Percentiles rank a stretch among this genome's conserved stretches.
phyloP scores from a whole-genome alignment of 495 filamentous ascomycete genomes.

The Rostrohypoxylon terebratum region DNA sequence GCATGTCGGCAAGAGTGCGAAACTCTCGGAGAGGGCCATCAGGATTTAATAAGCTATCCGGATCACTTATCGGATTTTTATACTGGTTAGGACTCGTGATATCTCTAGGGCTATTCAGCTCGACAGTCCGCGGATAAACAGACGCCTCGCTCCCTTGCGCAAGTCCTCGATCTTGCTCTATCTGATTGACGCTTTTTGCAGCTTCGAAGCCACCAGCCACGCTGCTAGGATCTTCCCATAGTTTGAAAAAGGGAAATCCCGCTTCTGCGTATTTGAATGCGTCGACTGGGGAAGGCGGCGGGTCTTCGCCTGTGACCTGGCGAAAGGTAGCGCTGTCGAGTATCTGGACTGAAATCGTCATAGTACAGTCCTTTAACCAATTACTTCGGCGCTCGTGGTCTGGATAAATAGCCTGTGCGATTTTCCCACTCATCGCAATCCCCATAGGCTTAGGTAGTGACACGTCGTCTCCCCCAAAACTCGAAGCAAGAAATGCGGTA shows the following conservation, averaged over 20 bases:
- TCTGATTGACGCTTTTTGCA: constrained; percentile 44
- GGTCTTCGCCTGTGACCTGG: constrained; percentile 49
- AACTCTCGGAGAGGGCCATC: constrained; percentile 26
- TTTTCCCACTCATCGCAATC: constrained; percentile 53
- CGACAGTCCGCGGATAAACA: constrained; percentile 16
- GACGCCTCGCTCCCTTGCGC: constrained; percentile 5
- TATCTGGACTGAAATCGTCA: constrained; percentile 58
- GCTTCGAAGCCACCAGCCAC: constrained; percentile 32
- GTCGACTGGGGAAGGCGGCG: constrained; percentile 53
- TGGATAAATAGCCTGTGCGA: constrained; percentile 49
- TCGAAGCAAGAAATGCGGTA: not conserved
- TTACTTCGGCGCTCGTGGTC: constrained; percentile 34
- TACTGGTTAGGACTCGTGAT: constrained; percentile 5
- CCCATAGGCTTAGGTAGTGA: constrained; percentile 32
- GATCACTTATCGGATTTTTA: constrained; percentile 19
- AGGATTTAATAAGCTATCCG: constrained; percentile 20
- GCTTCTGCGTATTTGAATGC: constrained; percentile 48
- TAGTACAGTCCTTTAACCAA: constrained; percentile 52
- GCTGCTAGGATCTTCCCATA: constrained; percentile 46
- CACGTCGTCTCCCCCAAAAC: not conserved
- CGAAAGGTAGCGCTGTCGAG: constrained; percentile 52
- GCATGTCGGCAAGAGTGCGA: constrained; percentile 37
- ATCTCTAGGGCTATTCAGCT: not conserved
- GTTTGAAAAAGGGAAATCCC: constrained; percentile 54
- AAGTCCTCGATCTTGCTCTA: constrained; percentile 26